Evolutionary conservation across 306 rosid genomes (phyloP).

Genomic region (Mimosa pudica): DNA sequence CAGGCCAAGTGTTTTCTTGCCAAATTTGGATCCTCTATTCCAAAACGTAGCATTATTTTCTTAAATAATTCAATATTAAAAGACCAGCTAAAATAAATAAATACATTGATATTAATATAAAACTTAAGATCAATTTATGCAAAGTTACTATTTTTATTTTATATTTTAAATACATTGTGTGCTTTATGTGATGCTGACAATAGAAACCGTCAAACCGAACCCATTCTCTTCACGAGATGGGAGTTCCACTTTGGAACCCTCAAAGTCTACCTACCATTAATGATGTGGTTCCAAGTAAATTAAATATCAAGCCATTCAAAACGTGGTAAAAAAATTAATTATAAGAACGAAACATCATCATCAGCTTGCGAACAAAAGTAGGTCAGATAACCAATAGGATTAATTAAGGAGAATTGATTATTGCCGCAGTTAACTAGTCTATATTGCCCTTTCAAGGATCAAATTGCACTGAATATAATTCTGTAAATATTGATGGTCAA

Average conservation of each 20-base stretch:
- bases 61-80: background rate
- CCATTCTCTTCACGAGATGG: background rate
- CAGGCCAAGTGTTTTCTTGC: background rate
- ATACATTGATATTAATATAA: background rate
- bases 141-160: background rate
- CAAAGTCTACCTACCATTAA: background rate
- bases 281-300: background rate
- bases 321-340: background rate
- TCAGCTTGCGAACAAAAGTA: background rate
- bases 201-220: background rate
- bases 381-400: background rate
- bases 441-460: background rate
- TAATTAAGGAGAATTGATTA: background rate
- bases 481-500: background rate
- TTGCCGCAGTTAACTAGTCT: background rate
- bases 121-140: background rate
- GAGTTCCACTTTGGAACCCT: conserved; percentile 1
- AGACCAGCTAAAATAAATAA: background rate
- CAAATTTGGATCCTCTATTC: background rate
- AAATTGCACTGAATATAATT: background rate
- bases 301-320: background rate
- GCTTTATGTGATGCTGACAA: background rate
- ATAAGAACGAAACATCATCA: background rate
- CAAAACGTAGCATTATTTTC: background rate
- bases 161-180: background rate